Evolutionary conservation across 495 filamentous ascomycete genomes (phyloP), one percentile per base, ranked within the genome.

Genomic region (Trichocladium uniseriatum): DNA sequence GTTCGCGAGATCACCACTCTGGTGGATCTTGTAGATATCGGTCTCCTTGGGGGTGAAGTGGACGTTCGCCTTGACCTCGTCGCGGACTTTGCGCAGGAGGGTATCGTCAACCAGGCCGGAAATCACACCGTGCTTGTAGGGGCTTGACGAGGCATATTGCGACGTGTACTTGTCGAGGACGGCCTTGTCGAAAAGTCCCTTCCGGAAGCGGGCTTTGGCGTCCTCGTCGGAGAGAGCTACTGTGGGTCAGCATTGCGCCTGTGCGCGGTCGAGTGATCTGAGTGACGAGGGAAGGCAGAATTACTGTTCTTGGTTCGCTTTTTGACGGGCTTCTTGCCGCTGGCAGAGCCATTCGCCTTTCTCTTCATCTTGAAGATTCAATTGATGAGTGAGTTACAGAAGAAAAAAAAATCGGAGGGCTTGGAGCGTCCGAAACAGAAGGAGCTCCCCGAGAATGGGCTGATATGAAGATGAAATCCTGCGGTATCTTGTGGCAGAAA

Each of bases 1-100:
- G 64, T 99, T 99, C 8, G 92, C 94, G 15, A 99, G 76, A 63
- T 99, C 92, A 46, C 92, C 92, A 24, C 91, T 96, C 69, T 97
- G 92, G 75, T 96, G 90, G 63, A 97, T 96, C 67, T 92, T 95
- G 75, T 99, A 99, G 69, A 99, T 97, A 67, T 99, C 94, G 49
- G 92, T 99, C 64, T 99, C 92, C 70, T 99, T 99, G 54, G 89
- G 90, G 40, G 92, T 95, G 70, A 98, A 98, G 61, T 83, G 81
- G 51, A 99, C 80, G 58, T 92, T 87, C 40, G 79, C 73, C 66
- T 85, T 81, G 63, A 97, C 89, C 72, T 99, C 92, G 52, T 75
- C 68, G 61, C 91, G 89, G 55, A 99, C 94, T 45, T 79, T 71
- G 58, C 87, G 89, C 42, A 99, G 79, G 11, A 99, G 82, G 31